Conservation (phyloP, 495 filamentous ascomycete genomes). For the Apodospora peruviana region DNA sequence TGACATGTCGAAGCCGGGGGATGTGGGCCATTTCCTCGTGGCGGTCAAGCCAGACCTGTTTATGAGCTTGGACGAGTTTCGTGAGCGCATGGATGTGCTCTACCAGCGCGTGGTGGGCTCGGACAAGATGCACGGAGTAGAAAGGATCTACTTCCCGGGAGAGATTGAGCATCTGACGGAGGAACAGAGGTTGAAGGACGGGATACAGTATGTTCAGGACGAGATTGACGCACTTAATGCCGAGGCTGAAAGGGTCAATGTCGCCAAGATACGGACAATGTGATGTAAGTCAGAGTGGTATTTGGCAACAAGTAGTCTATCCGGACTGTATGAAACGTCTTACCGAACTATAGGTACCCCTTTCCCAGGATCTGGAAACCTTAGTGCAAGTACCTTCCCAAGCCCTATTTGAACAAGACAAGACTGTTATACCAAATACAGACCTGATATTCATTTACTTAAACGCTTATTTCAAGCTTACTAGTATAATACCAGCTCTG, state of each 20-base stretch:
- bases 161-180: slow-evolving; percentile 65
- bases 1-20: slow-evolving; percentile 59
- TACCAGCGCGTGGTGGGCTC: slow-evolving; percentile 58
- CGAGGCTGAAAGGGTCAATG: slow-evolving; percentile 57
- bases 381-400: too few species aligned
- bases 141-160: slow-evolving; percentile 72
- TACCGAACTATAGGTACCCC: too few species aligned
- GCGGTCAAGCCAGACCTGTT: slow-evolving; percentile 75
- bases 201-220: slow-evolving; percentile 60
- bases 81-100: slow-evolving; percentile 62
- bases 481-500: too few species aligned
- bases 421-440: too few species aligned
- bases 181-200: slow-evolving; percentile 47
- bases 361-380: too few species aligned
- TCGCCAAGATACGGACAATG: slow-evolving; percentile 1
- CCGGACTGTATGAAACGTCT: too few species aligned
- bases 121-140: slow-evolving; percentile 64
- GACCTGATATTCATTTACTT: too few species aligned
- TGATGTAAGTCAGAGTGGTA: too few species aligned
- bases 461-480: too few species aligned
- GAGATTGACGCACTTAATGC: slow-evolving; percentile 63
- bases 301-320: too few species aligned
- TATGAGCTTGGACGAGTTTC: slow-evolving; percentile 64
- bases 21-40: slow-evolving; percentile 73
- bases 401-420: too few species aligned